Conservation (phyloP, 192 early-diverging fungal genomes). For the Backusella mclennaniae region DNA sequence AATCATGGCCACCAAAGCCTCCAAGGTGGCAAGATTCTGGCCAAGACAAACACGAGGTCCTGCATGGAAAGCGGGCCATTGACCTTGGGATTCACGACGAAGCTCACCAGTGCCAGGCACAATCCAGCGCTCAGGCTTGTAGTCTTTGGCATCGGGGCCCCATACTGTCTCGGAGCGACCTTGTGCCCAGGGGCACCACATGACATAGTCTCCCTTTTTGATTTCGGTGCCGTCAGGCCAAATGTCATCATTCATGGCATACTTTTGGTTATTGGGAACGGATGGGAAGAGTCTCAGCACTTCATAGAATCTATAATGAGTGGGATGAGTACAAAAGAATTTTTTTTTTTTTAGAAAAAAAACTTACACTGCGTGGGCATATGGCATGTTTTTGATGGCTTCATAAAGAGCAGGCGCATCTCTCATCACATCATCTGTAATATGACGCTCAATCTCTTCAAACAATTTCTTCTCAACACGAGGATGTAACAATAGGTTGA, state of each 20-base stretch:
- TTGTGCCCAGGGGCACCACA: slow-evolving; percentile 40
- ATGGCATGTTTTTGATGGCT: slow-evolving; percentile 34
- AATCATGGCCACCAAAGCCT: slow-evolving; percentile 41
- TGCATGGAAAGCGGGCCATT: slow-evolving; percentile 54
- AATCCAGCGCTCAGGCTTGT: slow-evolving; percentile 50
- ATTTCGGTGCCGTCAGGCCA: slow-evolving; percentile 51
- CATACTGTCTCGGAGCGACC: slow-evolving; percentile 41
- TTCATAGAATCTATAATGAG: slow-evolving; percentile 21
- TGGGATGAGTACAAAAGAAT: neutral
- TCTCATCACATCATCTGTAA: slow-evolving; percentile 12
- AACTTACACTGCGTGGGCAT: slow-evolving; percentile 39
- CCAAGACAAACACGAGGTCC: slow-evolving; percentile 49
- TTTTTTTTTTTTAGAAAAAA: no score
- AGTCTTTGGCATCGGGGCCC: slow-evolving; percentile 48
- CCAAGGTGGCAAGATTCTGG: slow-evolving; percentile 46
- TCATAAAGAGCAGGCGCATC: slow-evolving; percentile 26
- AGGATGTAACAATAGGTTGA: slow-evolving; percentile 37
- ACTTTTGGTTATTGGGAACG: slow-evolving; percentile 50
- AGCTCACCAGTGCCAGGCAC: slow-evolving; percentile 29
- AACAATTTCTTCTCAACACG: slow-evolving; percentile 38
- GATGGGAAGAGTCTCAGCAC: slow-evolving; percentile 42
- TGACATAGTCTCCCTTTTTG: slow-evolving; percentile 44
- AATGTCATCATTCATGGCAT: slow-evolving; percentile 45
- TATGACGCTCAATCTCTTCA: slow-evolving; percentile 31
- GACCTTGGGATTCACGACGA: slow-evolving; percentile 31